Conservation (phyloP, 768 basidiomycete species). For the Coprinellus micaceus region DNA sequence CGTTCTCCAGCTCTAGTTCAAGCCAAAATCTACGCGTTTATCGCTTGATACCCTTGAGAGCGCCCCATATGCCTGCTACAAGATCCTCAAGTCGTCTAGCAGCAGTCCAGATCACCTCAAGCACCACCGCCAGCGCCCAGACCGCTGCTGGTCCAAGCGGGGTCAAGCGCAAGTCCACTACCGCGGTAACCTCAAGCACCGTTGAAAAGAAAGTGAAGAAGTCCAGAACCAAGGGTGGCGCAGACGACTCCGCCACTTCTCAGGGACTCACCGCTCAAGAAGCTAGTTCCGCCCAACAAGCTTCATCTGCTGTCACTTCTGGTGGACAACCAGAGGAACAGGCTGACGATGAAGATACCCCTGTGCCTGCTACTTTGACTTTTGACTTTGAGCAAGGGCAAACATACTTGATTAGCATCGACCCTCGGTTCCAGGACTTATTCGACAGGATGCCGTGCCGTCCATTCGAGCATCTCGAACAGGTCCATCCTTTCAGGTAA, state of each 20-base stretch:
- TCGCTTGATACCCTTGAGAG: too few species aligned
- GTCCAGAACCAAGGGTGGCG: background rate
- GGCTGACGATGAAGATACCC: conserved; percentile 19
- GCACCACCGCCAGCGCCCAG: background rate
- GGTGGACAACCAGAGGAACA: background rate
- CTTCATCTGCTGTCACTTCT: background rate
- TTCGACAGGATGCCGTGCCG: conserved; percentile 66
- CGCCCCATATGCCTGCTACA: background rate
- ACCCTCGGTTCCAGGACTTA: conserved; percentile 66
- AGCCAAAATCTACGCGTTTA: too few species aligned
- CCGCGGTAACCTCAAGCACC: too few species aligned
- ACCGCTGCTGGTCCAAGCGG: background rate
- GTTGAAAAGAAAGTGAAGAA: background rate
- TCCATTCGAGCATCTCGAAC: conserved; percentile 72
- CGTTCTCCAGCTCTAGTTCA: background rate
- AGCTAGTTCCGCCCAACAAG: background rate
- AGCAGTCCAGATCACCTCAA: background rate
- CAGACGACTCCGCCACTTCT: background rate
- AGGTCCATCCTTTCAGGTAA: conserved; percentile 81
- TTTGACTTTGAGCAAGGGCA: conserved; percentile 81
- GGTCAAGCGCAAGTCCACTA: conserved; percentile 1
- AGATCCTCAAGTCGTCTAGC: conserved; percentile 5
- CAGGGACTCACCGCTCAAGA: background rate
- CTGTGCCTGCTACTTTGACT: conserved; percentile 67
- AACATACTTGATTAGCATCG: conserved; percentile 60